Base-by-base conservation (phyloP, 768 basidiomycete species). In the Polyporus arcularius region DNA sequence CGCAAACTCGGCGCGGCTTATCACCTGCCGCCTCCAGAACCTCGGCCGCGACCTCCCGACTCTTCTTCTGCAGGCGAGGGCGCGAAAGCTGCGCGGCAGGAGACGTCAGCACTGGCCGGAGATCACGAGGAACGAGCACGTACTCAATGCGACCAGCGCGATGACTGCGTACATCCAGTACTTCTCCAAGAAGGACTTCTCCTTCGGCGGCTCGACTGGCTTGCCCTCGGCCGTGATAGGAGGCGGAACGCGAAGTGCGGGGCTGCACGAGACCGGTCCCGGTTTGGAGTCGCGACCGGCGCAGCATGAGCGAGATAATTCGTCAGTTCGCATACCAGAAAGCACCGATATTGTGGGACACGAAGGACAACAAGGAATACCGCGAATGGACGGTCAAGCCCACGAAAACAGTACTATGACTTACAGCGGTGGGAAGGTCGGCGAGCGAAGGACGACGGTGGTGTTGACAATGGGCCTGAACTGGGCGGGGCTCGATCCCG, bases 101-200 rank as follows among this genome's bases (percentile, higher is more conserved):
- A 14, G 51, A 26, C 30, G 49, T 28, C 32, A 54, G 50, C 38
- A 38, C 8, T 38, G 41, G 43, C 18, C 46, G 12, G n/a, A 32
- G 18, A 51, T 40, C 40, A 42, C 10, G 40, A 16, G 46, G n/a
- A 31, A 21, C 12, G 50, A 9, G 38, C 31, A 60, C 55, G 38
- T 51, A 82, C 87, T 73, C 69, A 90, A 88, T 46, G 85, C 82
- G 16, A 89, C 68, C 10, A 88, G 72, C 46, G 83, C 72, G 3
- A 85, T 79, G 43, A 80, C 75, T 40, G 92, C 82, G 67, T 94
- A 94, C 73, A 94, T 78, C 94, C 94, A 96, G 73, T 96, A 96
- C 71, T 94, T 95, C 68, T 92, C 89, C 43, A 94, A 58, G 73
- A 95, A 92, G 11, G 85, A 77, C 73, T 94, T 90, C 69, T 96